phyloP scores from a whole-genome alignment of 2,329 filamentous ascomycete genomes.

The Elsinoe fawcettii region DNA sequence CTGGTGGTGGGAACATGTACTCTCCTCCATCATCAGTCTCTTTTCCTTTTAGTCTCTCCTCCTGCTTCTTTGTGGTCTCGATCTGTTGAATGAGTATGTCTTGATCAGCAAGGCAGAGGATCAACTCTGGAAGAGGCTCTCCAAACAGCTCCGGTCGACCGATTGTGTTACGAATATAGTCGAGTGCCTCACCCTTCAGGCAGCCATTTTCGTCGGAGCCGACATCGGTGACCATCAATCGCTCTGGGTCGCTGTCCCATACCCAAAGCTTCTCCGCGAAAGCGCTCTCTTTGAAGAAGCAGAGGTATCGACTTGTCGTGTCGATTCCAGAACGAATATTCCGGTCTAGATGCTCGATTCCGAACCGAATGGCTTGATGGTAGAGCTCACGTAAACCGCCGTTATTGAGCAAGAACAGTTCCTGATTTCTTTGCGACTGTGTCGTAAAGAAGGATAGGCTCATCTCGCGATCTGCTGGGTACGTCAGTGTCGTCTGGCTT shows the following conservation, averaged over 20 bases:
- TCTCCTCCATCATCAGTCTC: slow-evolving; percentile 1
- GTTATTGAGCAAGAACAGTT: background rate
- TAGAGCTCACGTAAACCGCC: background rate
- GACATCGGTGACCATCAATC: background rate
- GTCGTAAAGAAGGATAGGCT: background rate
- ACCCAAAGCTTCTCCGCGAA: slow-evolving; percentile 1
- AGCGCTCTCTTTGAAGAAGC: background rate
- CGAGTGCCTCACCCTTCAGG: background rate
- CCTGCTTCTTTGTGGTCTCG: background rate
- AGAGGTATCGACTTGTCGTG: slow-evolving; percentile 2
- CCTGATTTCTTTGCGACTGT: background rate
- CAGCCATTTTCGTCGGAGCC: background rate
- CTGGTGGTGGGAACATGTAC: background rate
- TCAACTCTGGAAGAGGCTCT: background rate
- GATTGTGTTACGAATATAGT: background rate
- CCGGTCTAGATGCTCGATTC: background rate
- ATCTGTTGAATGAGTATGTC: background rate
- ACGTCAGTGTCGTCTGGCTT: background rate
- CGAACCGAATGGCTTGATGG: slow-evolving; percentile 1
- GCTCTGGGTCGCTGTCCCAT: slow-evolving; percentile 9
- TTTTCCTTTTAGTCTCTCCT: background rate
- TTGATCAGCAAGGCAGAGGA: background rate
- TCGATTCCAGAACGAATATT: background rate
- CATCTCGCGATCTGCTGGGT: background rate
- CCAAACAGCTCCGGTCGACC: background rate